Conservation (phyloP, 148 eudicot genomes). For the Vaccinium vitisidaea region DNA sequence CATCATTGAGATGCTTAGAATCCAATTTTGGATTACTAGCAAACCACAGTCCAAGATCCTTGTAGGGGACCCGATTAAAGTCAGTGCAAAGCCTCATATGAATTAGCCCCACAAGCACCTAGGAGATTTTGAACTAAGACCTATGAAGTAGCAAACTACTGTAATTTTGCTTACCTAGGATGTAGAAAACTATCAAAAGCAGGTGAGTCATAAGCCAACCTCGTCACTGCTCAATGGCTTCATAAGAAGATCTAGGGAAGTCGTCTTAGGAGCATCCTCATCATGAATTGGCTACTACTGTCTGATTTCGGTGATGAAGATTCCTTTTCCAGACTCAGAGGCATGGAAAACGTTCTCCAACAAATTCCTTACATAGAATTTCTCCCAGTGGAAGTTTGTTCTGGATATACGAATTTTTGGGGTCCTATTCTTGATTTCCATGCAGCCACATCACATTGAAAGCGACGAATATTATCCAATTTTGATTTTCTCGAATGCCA, state of each 20-base stretch:
- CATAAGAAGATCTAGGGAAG: constrained; percentile 34
- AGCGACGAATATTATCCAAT: constrained; percentile 15
- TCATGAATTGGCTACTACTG: constrained; percentile 23
- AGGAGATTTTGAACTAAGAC: no score
- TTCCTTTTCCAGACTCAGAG: constrained; percentile 47
- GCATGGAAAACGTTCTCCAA: constrained; percentile 35
- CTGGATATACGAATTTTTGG: constrained; percentile 22
- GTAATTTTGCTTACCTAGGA: not conserved
- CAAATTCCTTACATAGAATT: constrained; percentile 14
- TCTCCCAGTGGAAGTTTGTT: constrained; percentile 26
- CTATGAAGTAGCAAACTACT: not conserved
- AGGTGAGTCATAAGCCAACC: constrained; percentile 34
- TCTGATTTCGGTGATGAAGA: constrained; percentile 41
- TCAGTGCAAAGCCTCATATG: no score
- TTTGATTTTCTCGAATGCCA: constrained; percentile 31
- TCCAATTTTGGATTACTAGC: not conserved
- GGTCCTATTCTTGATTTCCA: constrained; percentile 24
- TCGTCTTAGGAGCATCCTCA: constrained; percentile 20
- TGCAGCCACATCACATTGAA: constrained; percentile 32
- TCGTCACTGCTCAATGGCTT: constrained; percentile 44
- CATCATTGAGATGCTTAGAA: not conserved
- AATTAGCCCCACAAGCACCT: no score
- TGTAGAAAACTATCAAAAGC: not conserved
- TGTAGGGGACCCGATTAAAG: no score
- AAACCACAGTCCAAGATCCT: not conserved